Base-by-base conservation (phyloP, 1,139 yeast genomes). In the Debaryomycetaceae sp. region DNA sequence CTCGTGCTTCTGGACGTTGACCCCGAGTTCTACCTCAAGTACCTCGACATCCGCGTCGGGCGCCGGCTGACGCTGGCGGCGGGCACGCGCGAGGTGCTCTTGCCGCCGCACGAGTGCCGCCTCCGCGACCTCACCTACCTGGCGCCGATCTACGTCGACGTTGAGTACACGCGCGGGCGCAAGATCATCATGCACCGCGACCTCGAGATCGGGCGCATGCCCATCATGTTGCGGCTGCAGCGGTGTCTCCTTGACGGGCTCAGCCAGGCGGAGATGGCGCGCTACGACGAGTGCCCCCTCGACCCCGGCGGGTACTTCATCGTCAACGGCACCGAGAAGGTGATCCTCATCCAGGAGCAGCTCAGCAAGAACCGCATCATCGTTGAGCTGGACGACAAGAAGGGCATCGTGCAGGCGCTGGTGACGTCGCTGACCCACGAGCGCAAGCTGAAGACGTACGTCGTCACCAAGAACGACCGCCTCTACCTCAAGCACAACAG, bases 301-400 rank as follows among this genome's bases (percentile, higher is more conserved):
- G 98, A 91, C 58, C 98, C 98, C 4, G 99, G 99, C 58, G 99
- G 99, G 45, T 91, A 91, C 51, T 91, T 91, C 48, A 83, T 91
- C 48, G 97, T 91, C 28, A 91, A 91, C 53, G 99, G 99, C 54
- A 91, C 98, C 0, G 99, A 91, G 54, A 91, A 91, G 55, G 99
- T 91, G 29, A 93, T 91, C 41, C 72, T 91, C 45, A 94, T 91
- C 28, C 99, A 91, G 58, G 99, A 91, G 58, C 99, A 91, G 65
- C 69, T 91, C 53, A 83, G 95, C 32, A 91, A 91, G 60, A 91
- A 91, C 61, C 85, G 99, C 74, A 93, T 91, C 50, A 88, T 91
- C 51, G 98, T 91, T 9, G 99, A 91, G 58, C 91, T 96, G 1
- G 98, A 91, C 53, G 95, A 85, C 42, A 86, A 88, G 56, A 93